Base-by-base conservation (phyloP, 106 monocot species). In the Platanthera guangdongensis region DNA sequence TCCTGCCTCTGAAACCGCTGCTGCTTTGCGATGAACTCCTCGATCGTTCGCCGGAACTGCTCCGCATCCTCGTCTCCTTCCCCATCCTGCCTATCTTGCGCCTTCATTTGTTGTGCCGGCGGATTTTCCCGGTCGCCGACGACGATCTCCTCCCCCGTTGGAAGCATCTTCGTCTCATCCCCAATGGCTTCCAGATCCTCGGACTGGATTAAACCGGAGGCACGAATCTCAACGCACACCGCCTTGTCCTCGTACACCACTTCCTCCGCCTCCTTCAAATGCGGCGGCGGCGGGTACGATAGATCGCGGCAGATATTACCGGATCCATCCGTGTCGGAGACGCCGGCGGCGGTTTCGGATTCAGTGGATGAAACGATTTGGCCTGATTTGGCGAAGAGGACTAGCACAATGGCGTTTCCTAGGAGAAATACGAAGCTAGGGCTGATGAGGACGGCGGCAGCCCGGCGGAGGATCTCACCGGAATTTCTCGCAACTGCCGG, bases 11-110 rank as follows among this genome's bases (percentile, higher is more conserved):
- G 87, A 74, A 91, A 91, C 84, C 57, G 74, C 74, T 76, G 74
- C 75, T 91, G 88, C 86, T 84, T 86, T 72, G 83, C 86, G 39
- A 91, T 91, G 78, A 88, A 91, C 60, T 77, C 86, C 81, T 91
- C 91, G 0, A 91, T 63, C 70, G 73, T 80, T 15, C 82, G 62
- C 77, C 88, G 68, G 76, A 91, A 91, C 84, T 82, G 84, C 50
- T 85, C 88, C 30, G 53, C 85, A 19, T 85, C 88, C 68, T 85
- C 84, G 72, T 57, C 71, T 52, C 15, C 54, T 59, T 72, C 80
- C 53, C 19, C 77, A n/a, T 25, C 80, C 47, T 14, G 74, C 15
- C 19, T 7, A 52, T 21, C 78, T 22, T 68, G 80, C n/a, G 13
- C 22, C 63, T 19, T 18, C 21, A 10, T 32, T 8, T 28, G 50